These are phyloP conservation scores for Colletotrichum cuscutae DNA, from an alignment of 2,329 filamentous ascomycete species.

Conservation along the genomic window DNA sequence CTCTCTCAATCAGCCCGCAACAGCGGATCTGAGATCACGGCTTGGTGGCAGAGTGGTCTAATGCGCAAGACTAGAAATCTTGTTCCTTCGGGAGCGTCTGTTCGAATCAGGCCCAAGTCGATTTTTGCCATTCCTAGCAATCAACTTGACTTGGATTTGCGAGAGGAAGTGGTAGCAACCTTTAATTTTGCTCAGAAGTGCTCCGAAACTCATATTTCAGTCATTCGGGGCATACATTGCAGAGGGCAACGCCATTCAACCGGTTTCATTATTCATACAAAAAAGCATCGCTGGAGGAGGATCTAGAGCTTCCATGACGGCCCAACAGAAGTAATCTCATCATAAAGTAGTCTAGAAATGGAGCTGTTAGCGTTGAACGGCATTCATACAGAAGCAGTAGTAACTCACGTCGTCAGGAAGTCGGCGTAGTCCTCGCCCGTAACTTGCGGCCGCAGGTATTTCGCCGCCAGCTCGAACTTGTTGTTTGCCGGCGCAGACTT, in stretches of 20 bases:
- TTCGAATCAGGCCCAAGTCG: constrained; percentile 20
- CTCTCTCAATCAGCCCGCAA: neutral
- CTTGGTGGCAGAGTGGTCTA: constrained; percentile 21
- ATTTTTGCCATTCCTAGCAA: neutral
- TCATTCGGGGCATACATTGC: too few species aligned
- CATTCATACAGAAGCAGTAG: neutral
- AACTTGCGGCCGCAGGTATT: constrained; percentile 22
- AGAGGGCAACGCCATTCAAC: neutral
- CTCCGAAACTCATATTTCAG: too few species aligned
- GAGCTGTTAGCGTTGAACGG: neutral
- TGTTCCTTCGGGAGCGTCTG: constrained; percentile 20
- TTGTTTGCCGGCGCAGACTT: constrained; percentile 30
- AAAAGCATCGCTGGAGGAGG: too few species aligned
- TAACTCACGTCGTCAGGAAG: constrained; percentile 32
- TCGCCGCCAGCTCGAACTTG: constrained; percentile 34
- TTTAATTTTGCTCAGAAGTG: too few species aligned
- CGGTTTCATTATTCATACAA: neutral
- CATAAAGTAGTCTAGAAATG: neutral
- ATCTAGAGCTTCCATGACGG: constrained; percentile 3
- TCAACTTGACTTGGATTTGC: too few species aligned
- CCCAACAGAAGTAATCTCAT: neutral
- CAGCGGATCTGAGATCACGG: neutral
- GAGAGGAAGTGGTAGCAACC: too few species aligned
- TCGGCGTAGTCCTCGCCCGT: constrained; percentile 31
- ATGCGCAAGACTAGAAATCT: constrained; percentile 22